Conservation (phyloP, 805 yeast species). For the Pichia pseudocactophila region DNA sequence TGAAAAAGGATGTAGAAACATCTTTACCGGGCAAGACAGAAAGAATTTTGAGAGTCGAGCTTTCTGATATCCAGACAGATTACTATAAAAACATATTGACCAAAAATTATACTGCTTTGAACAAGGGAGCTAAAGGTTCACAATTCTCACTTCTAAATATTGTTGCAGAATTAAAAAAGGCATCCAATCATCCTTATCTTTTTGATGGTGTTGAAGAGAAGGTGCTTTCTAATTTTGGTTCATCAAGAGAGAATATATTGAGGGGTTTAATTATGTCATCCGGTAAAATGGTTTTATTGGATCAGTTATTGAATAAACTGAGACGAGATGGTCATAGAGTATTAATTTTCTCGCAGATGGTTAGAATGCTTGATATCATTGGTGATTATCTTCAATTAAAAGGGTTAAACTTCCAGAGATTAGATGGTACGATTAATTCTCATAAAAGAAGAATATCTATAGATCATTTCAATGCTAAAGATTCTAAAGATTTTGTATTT, state of each 20-base stretch:
- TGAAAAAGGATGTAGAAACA: conserved; percentile 96
- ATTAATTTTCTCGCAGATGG: conserved; percentile 94
- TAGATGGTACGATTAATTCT: conserved; percentile 96
- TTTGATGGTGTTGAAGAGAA: conserved; percentile 89
- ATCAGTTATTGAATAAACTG: conserved; percentile 75
- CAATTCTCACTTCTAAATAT: conserved; percentile 82
- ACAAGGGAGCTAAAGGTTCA: conserved; percentile 70
- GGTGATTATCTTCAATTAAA: conserved; percentile 88
- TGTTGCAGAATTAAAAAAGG: conserved; percentile 94
- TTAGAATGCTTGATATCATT: conserved; percentile 84
- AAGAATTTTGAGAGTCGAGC: conserved; percentile 87
- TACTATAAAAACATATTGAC: conserved; percentile 92
- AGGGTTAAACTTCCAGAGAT: conserved; percentile 81
- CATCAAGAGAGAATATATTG: conserved; percentile 68
- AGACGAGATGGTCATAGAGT: conserved; percentile 95
- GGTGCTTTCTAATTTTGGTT: conserved; percentile 56
- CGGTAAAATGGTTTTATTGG: conserved; percentile 95
- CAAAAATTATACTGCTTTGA: conserved; percentile 83
- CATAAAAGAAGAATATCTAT: conserved; percentile 89
- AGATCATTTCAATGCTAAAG: conserved; percentile 94
- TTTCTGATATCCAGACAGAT: conserved; percentile 90
- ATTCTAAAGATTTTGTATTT: conserved; percentile 84
- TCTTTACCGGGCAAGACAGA: conserved; percentile 94
- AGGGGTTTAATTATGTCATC: conserved; percentile 95
- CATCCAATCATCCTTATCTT: conserved; percentile 92